These are phyloP conservation scores for Sarocladium brachiariae DNA, from an alignment of 2,329 filamentous ascomycete species.

Conservation along the genomic window DNA sequence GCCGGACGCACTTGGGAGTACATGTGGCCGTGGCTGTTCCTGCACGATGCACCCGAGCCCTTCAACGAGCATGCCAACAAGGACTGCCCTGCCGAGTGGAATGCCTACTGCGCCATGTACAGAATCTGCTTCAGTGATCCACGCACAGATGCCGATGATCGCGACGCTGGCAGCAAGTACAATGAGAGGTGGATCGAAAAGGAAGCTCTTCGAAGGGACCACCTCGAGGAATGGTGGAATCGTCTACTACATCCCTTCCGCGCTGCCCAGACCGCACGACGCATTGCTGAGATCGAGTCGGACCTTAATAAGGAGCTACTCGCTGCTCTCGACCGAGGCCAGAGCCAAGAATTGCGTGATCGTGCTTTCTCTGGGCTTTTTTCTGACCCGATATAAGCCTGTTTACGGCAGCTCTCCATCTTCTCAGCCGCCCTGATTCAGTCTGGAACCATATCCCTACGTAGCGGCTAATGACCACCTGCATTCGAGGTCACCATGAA, in stretches of 20 bases:
- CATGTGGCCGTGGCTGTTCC: slow-evolving; percentile 27
- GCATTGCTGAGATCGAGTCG: background rate
- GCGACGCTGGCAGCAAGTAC: background rate
- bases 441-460: no score
- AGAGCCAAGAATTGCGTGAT: background rate
- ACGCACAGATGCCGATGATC: background rate
- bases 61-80: slow-evolving; percentile 16
- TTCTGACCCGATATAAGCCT: background rate
- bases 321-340: background rate
- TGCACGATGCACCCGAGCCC: slow-evolving; percentile 17
- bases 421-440: no score
- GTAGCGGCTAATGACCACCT: no score
- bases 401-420: no score
- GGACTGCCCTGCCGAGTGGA: slow-evolving; percentile 36
- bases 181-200: slow-evolving; percentile 2
- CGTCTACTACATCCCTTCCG: background rate
- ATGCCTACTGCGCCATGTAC: slow-evolving; percentile 26
- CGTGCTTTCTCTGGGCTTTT: background rate
- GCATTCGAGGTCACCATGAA: no score
- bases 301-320: background rate
- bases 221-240: slow-evolving; percentile 8
- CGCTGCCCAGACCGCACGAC: background rate
- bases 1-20: slow-evolving; percentile 28
- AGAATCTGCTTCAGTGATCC: slow-evolving; percentile 23
- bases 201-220: slow-evolving; percentile 2